Base-by-base conservation (phyloP, 2,329 filamentous ascomycete genomes). In the Colletotrichum higginsianum region DNA sequence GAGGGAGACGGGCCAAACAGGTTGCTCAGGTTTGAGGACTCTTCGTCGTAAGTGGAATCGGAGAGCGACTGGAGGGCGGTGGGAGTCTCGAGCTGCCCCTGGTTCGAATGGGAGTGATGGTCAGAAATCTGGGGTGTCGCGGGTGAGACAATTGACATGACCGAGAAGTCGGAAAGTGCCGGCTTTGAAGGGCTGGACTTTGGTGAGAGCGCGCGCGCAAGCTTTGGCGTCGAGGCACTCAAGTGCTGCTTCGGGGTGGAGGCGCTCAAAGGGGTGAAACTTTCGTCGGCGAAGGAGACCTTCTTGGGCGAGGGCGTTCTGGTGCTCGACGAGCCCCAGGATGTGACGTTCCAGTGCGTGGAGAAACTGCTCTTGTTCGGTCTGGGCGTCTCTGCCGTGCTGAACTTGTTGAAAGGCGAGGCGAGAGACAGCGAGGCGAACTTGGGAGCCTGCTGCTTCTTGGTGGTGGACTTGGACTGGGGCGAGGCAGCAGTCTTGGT, bases 271-370 rank as follows among this genome's bases (percentile, higher is more conserved):
- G 47, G 46, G 9, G 23, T 46, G 21, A 68, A 71, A n/a, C 52
- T 63, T 18, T 58, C 58, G 16, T 71, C 68, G 8, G 64, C 57
- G 15, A 71, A 71, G 6, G 68, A 71, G 0, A 71, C 65, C 65
- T 71, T 71, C 50, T 61, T 71, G 23, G 67, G 67, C 0, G 67
- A 69, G 7, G 67, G 61, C 1, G 67, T 69, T 53, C 65, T 55
- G 35, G 61, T 8, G n/a, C 18, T 23, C 8, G 35, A 40, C 21
- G 16, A 35, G 15, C 21, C 60, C 35, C n/a, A n/a, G 12, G 68
- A 50, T 16, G 55, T n/a, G 18, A 40, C 52, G 15, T 52, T 35
- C 12, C 50, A 16, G 18, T 35, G 44, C 4, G 15, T 30, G 7
- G 38, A 38, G 13, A 38, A 2, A 35, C 30, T 18, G 47, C 58